Evolutionary conservation across 257 asterid species (phyloP), one percentile per base, ranked within the genome.

Genomic region (Scutellaria galericulata): DNA sequence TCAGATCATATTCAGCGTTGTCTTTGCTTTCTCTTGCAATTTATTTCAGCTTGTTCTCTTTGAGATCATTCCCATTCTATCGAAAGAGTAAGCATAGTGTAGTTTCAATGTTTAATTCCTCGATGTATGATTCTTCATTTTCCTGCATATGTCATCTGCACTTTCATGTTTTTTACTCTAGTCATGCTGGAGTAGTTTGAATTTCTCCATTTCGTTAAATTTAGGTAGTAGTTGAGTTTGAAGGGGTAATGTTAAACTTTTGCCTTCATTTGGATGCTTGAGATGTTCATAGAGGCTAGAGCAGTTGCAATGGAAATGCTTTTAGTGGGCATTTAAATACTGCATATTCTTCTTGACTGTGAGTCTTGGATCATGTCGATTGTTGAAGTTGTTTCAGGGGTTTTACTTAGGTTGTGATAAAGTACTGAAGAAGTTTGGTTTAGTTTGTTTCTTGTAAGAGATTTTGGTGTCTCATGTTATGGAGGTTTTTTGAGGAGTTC

Each of bases 1-100:
- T 24, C 99, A 95, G 90, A 92, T 92, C 87, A 95, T 95, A 60
- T 95, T 92, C 89, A 92, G 99, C 71, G 90, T 88, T 67, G 98
- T 95, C 24, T 92, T 95, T 62, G 99, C 99, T 48, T 82, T 95
- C 46, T 95, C 99, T 9, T 95, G 99, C 84, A 95, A 95, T 77
- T 93, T 95, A 50, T 95, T 95, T 75, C 87, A 95, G 89, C 97
- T 95, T 50, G 99, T 95, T 18, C 95, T 95, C 66, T 90, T 87
- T 71, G 98, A 92, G 90, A 92, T 95, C 75, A 87, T 92, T 72
- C 97, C 98, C 14, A 60, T 94, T 72, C 92, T 94, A 50, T 91
- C 99, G 7, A 88, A 90, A 77, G 92, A 87, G 98, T 91, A 79
- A 62, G 88, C 27, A 24, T 24, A 13, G 12, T 74, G 10, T 71